Conservation (phyloP, 257 asterid genomes). For the Solanum stenotomum region DNA sequence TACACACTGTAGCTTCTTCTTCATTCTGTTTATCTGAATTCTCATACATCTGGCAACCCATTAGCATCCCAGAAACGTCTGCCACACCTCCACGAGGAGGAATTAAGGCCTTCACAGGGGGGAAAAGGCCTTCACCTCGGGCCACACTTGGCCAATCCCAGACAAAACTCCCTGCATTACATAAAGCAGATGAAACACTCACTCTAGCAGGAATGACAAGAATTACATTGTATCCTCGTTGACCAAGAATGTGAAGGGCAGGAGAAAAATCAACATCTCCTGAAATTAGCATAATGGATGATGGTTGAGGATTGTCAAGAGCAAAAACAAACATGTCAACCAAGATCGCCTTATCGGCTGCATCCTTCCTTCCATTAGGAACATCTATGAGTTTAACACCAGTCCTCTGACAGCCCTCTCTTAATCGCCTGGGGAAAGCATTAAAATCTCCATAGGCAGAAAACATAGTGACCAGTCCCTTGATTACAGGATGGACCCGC, state of each 20-base stretch:
- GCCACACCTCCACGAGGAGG: conserved; percentile 24
- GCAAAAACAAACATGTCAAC: not conserved
- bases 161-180: not conserved
- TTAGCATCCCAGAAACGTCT: conserved; percentile 23
- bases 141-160: not conserved
- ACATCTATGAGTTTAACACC: not conserved
- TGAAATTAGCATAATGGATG: not conserved
- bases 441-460: conserved; percentile 86
- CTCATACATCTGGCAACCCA: conserved; percentile 30
- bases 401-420: not conserved
- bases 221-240: not conserved
- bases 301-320: not conserved
- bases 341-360: not conserved
- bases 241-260: not conserved
- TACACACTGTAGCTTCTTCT: conserved; percentile 65
- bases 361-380: not conserved
- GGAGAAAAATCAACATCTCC: not conserved
- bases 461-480: conserved; percentile 66
- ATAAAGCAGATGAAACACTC: not conserved
- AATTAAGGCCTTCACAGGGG: conserved; percentile 25
- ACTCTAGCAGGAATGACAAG: not conserved
- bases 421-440: not conserved
- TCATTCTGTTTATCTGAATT: conserved; percentile 39
- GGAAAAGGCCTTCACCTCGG: not conserved
- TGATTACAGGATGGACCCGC: conserved; percentile 62